A percentile compares a stretch with the other conserved stretches of the same genome.
Evolutionary conservation across 345 rosid genomes (phyloP).

Genomic region (Mercurialis annua): DNA sequence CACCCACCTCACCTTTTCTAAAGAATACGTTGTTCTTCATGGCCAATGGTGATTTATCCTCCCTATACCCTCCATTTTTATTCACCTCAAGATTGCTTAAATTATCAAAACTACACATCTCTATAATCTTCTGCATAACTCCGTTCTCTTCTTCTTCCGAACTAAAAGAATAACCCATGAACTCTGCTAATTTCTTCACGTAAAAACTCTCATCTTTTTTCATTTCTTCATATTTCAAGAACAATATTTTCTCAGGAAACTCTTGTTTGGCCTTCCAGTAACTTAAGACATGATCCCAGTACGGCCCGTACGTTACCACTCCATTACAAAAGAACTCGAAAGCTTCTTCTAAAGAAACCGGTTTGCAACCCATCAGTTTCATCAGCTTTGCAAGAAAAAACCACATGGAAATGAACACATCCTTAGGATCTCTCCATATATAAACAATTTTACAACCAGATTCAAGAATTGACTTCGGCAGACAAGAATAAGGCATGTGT

Average conservation of each 20-base stretch:
- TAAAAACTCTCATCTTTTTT: not conserved
- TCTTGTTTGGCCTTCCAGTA: not conserved
- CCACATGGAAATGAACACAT: not conserved
- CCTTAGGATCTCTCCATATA: constrained; percentile 3
- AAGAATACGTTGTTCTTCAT: not conserved
- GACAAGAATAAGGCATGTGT: not conserved
- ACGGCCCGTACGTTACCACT: not conserved
- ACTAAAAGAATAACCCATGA: not conserved
- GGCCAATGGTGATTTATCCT: not conserved
- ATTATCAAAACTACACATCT: not conserved
- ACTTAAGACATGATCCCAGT: constrained; percentile 4
- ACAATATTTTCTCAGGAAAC: not conserved
- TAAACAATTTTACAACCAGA: not conserved
- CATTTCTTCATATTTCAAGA: constrained; percentile 6
- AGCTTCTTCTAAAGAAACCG: not conserved
- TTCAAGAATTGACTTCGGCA: not conserved
- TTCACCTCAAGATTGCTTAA: constrained; percentile 5
- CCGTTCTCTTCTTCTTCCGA: constrained; percentile 1
- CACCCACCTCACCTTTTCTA: not conserved
- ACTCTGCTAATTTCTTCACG: not conserved
- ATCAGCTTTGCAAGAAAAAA: not conserved
- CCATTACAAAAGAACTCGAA: not conserved
- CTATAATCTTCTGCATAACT: not conserved
- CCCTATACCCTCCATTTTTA: not conserved
- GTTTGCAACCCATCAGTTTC: not conserved